Evolutionary conservation across 345 rosid genomes (phyloP), one percentile per base, ranked within the genome.

Genomic region (Boechera retrofracta): DNA sequence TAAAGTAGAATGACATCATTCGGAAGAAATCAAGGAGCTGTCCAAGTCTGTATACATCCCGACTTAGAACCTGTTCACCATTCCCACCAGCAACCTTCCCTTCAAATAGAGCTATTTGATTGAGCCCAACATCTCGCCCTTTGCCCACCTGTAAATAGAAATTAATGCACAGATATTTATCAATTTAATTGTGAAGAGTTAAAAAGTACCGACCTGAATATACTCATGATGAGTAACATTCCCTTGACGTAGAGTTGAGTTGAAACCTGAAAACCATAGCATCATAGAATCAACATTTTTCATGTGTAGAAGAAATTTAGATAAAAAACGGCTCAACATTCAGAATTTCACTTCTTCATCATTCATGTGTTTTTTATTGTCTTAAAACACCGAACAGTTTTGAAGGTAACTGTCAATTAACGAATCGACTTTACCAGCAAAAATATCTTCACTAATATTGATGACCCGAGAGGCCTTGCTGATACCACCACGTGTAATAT

Each of bases 401-500:
- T 75, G 51, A 60, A 76, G 32, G 56, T 52, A 60, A 60, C 47
- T 69, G 15, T 68, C 35, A 42, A 76, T 36, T 55, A 67, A 67
- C 7, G 29, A 38, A 59, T 44, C 9, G 21, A 47, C 21, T 52
- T 59, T 79, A 87, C 98, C 99, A 76, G 99, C 87, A 81, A 35
- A 95, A 42, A 95, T 95, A 81, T 92, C 98, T 85, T 95, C 99
- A 65, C 99, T 95, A 70, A 95, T 92, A 83, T 95, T 95, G 80
- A 95, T 95, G 74, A 95, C 87, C 71, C 98, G 97, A 77, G 99
- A 94, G 68, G 99, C 97, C 89, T 94, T 94, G 96, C 99, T 94
- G 82, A 94, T 92, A 51, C 99, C 99, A 80, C 99, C 99, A 56
- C 98, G 89, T 60, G 99, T 92, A 75, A 94, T 85, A 85, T 94